Base-by-base conservation (phyloP, 371 early-diverging fungal species). In the Haplosporangium sp. region DNA sequence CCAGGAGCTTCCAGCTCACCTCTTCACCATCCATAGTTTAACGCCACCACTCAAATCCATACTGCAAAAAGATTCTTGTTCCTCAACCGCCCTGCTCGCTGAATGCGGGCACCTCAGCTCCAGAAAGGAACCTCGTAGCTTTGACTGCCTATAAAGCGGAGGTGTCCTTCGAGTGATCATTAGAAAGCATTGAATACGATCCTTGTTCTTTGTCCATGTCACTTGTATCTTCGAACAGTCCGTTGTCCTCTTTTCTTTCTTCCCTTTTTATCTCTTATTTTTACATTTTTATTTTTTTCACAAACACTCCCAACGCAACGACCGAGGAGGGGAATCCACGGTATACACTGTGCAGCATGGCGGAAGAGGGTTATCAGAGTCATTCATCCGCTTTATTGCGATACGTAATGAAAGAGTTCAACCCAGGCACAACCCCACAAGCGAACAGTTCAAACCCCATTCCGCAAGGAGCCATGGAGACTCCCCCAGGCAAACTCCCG, bases 401-500 rank as follows among this genome's bases (percentile, higher is more conserved):
- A 12, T 62, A 67, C 50, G 58, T 67, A 62, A 62, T 62, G 67
- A 56, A 67, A 14, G 67, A 58, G n/a, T 56, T 67, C 40, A 29
- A 13, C 1, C 16, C 50, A n/a, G 47, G 52, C n/a, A 45, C 60
- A 16, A 16, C 40, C n/a, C 55, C 42, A 4, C 14, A 48, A 45
- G 29, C 13, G 12, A 20, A 53, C 36, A 55, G 18, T 45, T 8
- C 53, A 7, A 16, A 54, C 12, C 12, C 45, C 6, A 51, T 18
- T 7, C 29, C 20, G 7, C 29, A 21, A 1, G 14, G 45, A 42
- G 20, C 23, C 37, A 38, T 20, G 10, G 23, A 11, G 23, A 12
- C 6, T 5, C 11, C 64, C 45, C 43, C 59, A 7, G 13, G n/a
- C 55, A 21, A 2, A 4, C 45, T 8, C 10, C 41, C 41, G 16